A percentile compares a stretch with the other conserved stretches of the same genome.
Conservation (phyloP, 257 asterid genomes). For the Dorcoceras hygrometricum region DNA sequence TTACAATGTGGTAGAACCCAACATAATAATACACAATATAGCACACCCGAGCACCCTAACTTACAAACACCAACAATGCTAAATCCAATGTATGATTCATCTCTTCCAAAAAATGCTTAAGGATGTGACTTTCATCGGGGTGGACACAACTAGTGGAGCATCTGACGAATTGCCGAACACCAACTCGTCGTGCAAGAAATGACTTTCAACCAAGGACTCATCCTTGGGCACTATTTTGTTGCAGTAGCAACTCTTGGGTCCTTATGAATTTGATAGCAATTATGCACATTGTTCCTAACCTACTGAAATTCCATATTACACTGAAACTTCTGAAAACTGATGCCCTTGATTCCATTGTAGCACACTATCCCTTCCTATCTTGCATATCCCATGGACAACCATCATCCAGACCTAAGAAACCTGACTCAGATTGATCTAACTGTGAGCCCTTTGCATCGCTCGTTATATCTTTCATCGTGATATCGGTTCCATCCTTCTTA, state of each 20-base stretch:
- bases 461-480: slow-evolving; percentile 79
- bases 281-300: slow-evolving; percentile 91
- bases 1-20: background rate
- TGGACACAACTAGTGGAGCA: slow-evolving; percentile 95
- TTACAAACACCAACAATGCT: background rate
- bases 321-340: slow-evolving; percentile 89
- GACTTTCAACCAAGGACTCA: slow-evolving; percentile 89
- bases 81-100: slow-evolving; percentile 12
- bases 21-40: slow-evolving; percentile 15
- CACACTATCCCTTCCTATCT: slow-evolving; percentile 80
- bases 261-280: slow-evolving; percentile 89
- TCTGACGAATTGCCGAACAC: slow-evolving; percentile 71
- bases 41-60: background rate
- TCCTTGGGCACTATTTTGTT: slow-evolving; percentile 83
- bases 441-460: slow-evolving; percentile 94
- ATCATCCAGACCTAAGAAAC: slow-evolving; percentile 95
- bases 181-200: slow-evolving; percentile 90
- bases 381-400: slow-evolving; percentile 99
- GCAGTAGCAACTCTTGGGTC: slow-evolving; percentile 98
- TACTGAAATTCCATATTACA: slow-evolving; percentile 87
- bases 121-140: slow-evolving; percentile 90
- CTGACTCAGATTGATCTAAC: slow-evolving; percentile 88
- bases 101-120: slow-evolving; percentile 81
- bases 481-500: slow-evolving; percentile 83
- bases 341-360: slow-evolving; percentile 94